phyloP scores from a whole-genome alignment of 2,329 filamentous ascomycete species.

The Cladophialophora bantiana region DNA sequence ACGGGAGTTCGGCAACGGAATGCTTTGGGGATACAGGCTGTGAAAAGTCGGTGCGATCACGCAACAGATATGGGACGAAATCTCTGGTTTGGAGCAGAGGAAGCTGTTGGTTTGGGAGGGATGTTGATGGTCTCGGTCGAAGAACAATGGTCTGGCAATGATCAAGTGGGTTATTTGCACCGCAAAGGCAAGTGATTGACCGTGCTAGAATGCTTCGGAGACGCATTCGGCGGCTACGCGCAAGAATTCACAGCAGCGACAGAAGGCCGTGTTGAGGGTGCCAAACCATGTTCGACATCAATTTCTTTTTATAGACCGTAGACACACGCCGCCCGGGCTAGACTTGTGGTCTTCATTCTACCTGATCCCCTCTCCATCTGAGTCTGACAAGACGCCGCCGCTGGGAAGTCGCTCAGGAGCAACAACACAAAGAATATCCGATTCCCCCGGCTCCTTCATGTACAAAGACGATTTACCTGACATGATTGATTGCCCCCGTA shows the following conservation, averaged over 20 bases:
- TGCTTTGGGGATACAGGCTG: background rate
- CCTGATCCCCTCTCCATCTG: background rate
- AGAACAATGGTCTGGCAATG: background rate
- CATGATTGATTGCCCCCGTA: background rate
- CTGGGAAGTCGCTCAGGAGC: slow-evolving; percentile 20
- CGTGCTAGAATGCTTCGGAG: slow-evolving; percentile 9
- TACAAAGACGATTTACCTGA: slow-evolving; percentile 10
- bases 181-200: slow-evolving; percentile 3
- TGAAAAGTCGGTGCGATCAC: background rate
- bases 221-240: background rate
- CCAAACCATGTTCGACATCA: background rate
- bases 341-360: slow-evolving; percentile 3
- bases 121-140: slow-evolving; percentile 5
- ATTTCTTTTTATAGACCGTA: background rate
- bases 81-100: background rate
- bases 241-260: background rate
- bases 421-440: slow-evolving; percentile 8
- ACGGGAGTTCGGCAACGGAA: slow-evolving; percentile 11
- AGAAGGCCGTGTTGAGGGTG: background rate
- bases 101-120: background rate
- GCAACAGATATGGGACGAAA: background rate
- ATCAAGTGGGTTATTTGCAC: background rate
- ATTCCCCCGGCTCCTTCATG: background rate
- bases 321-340: background rate
- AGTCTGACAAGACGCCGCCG: slow-evolving; percentile 7